Evolutionary conservation across 2,329 filamentous ascomycete species (phyloP).

Genomic region (Hymenoscyphus albidus): DNA sequence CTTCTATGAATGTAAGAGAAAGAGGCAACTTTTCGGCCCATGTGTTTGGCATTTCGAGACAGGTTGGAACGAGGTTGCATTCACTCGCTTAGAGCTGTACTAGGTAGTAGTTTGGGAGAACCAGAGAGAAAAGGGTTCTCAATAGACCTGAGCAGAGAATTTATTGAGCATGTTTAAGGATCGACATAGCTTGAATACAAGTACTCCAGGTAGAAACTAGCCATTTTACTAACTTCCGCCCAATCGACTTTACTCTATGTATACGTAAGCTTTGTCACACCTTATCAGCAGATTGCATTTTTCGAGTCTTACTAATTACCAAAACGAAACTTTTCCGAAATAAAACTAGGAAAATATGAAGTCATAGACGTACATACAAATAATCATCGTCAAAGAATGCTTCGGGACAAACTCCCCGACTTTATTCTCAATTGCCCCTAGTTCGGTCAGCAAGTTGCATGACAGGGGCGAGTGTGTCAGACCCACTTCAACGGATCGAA

Average conservation of each 20-base stretch:
- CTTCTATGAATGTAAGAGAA: constrained; percentile 9
- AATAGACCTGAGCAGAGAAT: not conserved
- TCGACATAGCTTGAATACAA: too few species aligned
- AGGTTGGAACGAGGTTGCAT: not conserved
- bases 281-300: not conserved
- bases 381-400: not conserved
- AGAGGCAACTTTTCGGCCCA: constrained; percentile 13
- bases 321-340: not conserved
- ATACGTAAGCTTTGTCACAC: too few species aligned
- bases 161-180: too few species aligned
- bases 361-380: not conserved
- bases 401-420: constrained; percentile 1
- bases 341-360: not conserved
- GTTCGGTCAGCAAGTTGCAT: constrained; percentile 9
- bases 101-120: not conserved
- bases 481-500: not conserved
- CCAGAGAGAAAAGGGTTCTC: not conserved
- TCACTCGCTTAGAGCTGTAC: too few species aligned
- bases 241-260: too few species aligned
- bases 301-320: not conserved
- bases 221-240: too few species aligned
- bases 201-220: too few species aligned
- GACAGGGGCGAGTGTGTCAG: not conserved
- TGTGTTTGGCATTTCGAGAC: constrained; percentile 7
- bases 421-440: not conserved